Percentiles rank a stretch among this genome's conserved stretches.
These are phyloP conservation scores for Coniochaeta ligniaria DNA, from an alignment of 2,329 filamentous ascomycete species.

Conservation along the genomic window DNA sequence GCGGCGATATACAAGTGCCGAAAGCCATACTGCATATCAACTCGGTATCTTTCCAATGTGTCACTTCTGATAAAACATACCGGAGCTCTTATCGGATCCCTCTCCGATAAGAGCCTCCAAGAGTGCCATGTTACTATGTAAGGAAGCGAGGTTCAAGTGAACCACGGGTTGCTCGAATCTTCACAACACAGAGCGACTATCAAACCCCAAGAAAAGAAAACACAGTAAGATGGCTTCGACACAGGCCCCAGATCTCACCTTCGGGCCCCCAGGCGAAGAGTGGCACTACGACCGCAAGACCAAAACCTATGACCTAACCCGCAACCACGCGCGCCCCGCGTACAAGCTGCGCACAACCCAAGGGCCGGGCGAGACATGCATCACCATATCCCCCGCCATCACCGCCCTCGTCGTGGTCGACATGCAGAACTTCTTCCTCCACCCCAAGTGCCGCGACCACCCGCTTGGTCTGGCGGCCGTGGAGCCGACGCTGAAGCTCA, in stretches of 20 bases:
- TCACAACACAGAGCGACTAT: neutral
- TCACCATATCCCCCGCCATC: constrained; percentile 3
- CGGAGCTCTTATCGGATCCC: neutral
- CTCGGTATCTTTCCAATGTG: neutral
- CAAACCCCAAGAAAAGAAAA: neutral
- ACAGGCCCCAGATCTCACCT: constrained; percentile 14
- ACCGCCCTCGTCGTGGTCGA: constrained; percentile 8
- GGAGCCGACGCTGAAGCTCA: constrained; percentile 27
- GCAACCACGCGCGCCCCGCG: constrained; percentile 2
- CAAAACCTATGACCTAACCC: constrained; percentile 22
- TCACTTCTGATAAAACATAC: neutral
- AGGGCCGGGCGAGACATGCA: neutral
- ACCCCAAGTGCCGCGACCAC: constrained; percentile 2
- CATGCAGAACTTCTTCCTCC: constrained; percentile 10
- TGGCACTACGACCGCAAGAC: constrained; percentile 21
- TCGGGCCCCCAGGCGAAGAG: constrained; percentile 20
- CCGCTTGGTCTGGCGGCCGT: constrained; percentile 4
- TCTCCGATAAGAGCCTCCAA: neutral
- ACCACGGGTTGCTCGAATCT: no score
- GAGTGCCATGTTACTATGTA: no score
- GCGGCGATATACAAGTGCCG: neutral
- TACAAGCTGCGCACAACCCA: constrained; percentile 1
- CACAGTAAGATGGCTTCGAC: neutral
- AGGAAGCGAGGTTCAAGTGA: neutral
- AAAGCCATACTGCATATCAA: neutral